Evolutionary conservation across 192 early-diverging fungal genomes (phyloP).

Genomic region (Rhizophagus clarus): DNA sequence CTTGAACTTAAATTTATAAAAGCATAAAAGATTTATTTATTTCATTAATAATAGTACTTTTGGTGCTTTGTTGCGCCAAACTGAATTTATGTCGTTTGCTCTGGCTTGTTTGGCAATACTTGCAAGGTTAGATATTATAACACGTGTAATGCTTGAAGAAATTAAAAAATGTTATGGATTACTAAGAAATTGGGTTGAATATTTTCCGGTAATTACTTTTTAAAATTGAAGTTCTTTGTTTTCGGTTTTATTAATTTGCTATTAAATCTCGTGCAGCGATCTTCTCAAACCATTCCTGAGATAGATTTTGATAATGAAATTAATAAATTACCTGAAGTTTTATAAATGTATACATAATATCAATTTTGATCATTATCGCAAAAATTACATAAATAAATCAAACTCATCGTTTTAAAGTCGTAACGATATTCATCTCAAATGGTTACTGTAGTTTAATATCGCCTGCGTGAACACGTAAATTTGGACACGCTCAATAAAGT

Average conservation of each 20-base stretch:
- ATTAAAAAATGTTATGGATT: conserved; percentile 27
- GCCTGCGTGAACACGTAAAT: too few species aligned
- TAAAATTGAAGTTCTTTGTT: not conserved
- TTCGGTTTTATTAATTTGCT: not conserved
- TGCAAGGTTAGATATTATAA: conserved; percentile 29
- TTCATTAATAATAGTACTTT: conserved; percentile 34
- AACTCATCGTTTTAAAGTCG: too few species aligned
- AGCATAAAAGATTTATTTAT: not conserved
- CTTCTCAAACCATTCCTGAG: not conserved
- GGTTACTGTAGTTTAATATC: too few species aligned
- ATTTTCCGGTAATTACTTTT: conserved; percentile 18
- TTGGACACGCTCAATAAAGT: too few species aligned
- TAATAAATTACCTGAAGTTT: too few species aligned
- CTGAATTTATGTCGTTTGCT: conserved; percentile 51
- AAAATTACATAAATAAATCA: too few species aligned
- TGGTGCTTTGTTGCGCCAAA: conserved; percentile 40
- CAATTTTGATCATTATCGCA: too few species aligned
- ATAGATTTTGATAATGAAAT: too few species aligned
- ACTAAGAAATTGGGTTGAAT: conserved; percentile 30
- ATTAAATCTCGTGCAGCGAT: not conserved
- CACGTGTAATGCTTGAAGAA: conserved; percentile 30
- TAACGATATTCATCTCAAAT: too few species aligned
- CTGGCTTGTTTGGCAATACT: conserved; percentile 23
- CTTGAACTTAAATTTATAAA: too few species aligned
- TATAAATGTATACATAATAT: too few species aligned